phyloP scores from a whole-genome alignment of 1,284 basidiomycete species.

The Trametes sp. region DNA sequence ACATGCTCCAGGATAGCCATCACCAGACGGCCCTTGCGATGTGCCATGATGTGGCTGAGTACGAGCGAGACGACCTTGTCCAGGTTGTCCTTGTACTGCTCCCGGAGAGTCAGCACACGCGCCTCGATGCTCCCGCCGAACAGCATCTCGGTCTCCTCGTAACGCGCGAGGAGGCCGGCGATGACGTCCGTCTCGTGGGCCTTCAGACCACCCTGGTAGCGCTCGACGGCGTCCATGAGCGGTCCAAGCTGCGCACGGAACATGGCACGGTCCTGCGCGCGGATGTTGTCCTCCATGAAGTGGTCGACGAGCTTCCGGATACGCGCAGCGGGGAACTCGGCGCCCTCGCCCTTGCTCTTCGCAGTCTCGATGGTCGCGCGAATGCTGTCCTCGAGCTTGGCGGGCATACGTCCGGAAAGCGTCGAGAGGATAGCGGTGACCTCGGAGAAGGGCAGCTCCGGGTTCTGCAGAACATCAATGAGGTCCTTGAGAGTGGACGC shows the following conservation, averaged over 20 bases:
- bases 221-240: conserved; percentile 82
- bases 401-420: conserved; percentile 93
- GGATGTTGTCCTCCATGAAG: conserved; percentile 85
- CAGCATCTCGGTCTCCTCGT: conserved; percentile 88
- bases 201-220: conserved; percentile 86
- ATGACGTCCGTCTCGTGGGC: conserved; percentile 86
- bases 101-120: conserved; percentile 88
- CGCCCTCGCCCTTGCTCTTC: conserved; percentile 69
- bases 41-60: conserved; percentile 95
- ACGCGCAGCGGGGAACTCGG: conserved; percentile 88
- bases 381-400: conserved; percentile 89
- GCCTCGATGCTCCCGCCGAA: conserved; percentile 95
- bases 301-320: conserved; percentile 88
- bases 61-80: conserved; percentile 91
- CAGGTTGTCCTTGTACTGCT: conserved; percentile 91
- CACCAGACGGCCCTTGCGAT: conserved; percentile 91
- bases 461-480: conserved; percentile 78
- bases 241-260: conserved; percentile 78
- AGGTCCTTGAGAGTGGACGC: conserved; percentile 84
- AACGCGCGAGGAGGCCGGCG: conserved; percentile 76
- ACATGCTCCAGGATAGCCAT: conserved; percentile 89
- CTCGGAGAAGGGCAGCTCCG: conserved; percentile 92
- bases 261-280: conserved; percentile 79
- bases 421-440: conserved; percentile 86
- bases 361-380: conserved; percentile 82